These are phyloP conservation scores for Pseudovirgaria hyperparasitica DNA, from an alignment of 2,329 filamentous ascomycete species.

Conservation along the genomic window DNA sequence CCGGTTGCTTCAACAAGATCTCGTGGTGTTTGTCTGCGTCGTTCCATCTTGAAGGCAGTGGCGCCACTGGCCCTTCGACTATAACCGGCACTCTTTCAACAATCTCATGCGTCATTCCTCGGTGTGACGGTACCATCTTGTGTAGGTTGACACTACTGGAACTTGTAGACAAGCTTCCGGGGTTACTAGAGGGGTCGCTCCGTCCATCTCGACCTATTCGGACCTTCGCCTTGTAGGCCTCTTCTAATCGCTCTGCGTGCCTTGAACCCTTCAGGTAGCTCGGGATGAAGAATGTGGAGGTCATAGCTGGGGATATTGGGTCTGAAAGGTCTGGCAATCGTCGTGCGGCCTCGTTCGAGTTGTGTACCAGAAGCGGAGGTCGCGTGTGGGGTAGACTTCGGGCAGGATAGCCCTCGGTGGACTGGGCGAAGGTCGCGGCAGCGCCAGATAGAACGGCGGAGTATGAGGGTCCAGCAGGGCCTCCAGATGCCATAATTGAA, in stretches of 20 bases:
- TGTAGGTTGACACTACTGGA: constrained; percentile 46
- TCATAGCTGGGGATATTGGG: too few relatives aligned
- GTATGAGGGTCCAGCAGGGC: too few relatives aligned
- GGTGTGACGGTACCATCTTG: constrained; percentile 52
- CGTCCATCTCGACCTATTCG: constrained; percentile 31
- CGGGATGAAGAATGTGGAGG: constrained; percentile 70
- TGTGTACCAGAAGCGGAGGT: too few relatives aligned
- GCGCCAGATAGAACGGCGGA: too few relatives aligned
- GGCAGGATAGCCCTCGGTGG: too few relatives aligned
- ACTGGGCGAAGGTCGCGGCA: too few relatives aligned
- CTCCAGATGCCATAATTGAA: too few relatives aligned
- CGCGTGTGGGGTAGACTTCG: too few relatives aligned
- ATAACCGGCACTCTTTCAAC: constrained; percentile 60
- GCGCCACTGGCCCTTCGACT: constrained; percentile 46
- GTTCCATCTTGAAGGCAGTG: constrained; percentile 77
- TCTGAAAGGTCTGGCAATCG: too few relatives aligned
- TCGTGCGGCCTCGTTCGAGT: too few relatives aligned
- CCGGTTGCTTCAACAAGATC: constrained; percentile 61
- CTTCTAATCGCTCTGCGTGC: constrained; percentile 65
- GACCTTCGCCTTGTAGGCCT: constrained; percentile 51
- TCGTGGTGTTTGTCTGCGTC: constrained; percentile 59
- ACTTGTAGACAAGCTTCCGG: constrained; percentile 39
- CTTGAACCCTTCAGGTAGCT: constrained; percentile 70
- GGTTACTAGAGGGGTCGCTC: constrained; percentile 31
- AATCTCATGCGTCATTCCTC: constrained; percentile 71